A percentile compares a stretch with the other conserved stretches of the same genome.
These are phyloP conservation scores for Chrysopogon serrulatus DNA, from an alignment of 176 grass and related monocot genomes.

Conservation along the genomic window DNA sequence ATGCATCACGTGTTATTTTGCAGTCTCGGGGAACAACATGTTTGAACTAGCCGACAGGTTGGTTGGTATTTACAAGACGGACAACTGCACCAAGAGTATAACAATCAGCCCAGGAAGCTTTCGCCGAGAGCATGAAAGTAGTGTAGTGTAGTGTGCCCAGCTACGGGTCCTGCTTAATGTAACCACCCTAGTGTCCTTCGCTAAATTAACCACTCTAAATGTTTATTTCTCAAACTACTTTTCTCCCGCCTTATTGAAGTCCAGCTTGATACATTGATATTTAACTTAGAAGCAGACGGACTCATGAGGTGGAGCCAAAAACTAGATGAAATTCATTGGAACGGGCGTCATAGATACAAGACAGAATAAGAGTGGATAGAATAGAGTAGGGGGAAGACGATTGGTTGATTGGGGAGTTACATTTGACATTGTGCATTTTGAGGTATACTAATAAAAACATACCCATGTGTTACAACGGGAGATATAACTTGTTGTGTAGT, in stretches of 20 bases:
- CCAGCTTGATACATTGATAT: background rate
- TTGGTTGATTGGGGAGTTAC: too few species aligned
- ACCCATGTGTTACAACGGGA: too few species aligned
- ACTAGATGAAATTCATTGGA: too few species aligned
- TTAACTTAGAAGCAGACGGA: too few species aligned
- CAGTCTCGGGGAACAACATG: constrained; percentile 96
- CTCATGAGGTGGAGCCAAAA: too few species aligned
- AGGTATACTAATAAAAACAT: too few species aligned
- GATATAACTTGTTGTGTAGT: too few species aligned
- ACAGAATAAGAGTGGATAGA: too few species aligned
- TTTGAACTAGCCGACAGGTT: constrained; percentile 91
- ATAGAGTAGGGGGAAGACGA: too few species aligned
- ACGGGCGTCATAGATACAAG: too few species aligned
- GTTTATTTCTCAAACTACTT: background rate
- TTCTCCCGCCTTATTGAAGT: too few species aligned
- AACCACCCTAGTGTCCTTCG: background rate
- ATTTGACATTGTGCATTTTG: too few species aligned
- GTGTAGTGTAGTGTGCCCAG: background rate
- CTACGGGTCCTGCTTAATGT: background rate
- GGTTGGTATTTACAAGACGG: constrained; percentile 97
- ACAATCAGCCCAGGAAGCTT: constrained; percentile 78
- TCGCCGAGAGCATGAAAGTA: constrained; percentile 36
- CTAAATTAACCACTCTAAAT: background rate
- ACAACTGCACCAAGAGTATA: constrained; percentile 98
- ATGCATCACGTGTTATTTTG: constrained; percentile 6